phyloP scores from a whole-genome alignment of 805 yeast species.

The Sugiyamaella lignohabitans region DNA sequence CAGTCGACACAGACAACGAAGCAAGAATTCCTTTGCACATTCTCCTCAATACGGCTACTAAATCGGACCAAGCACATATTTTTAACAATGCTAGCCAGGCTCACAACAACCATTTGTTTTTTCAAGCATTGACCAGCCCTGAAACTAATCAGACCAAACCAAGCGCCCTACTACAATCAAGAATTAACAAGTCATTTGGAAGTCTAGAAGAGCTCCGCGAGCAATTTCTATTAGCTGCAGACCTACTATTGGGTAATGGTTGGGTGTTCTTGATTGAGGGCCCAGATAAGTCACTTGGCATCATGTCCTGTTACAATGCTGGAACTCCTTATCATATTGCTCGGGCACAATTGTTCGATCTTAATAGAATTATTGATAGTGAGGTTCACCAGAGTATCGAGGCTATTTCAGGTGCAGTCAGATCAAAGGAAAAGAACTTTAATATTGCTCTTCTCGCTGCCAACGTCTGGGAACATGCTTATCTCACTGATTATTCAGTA shows the following conservation, averaged over 20 bases:
- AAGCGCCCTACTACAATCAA: slow-evolving; percentile 26
- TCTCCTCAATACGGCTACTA: slow-evolving; percentile 52
- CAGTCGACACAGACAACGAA: slow-evolving; percentile 77
- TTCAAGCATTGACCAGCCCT: slow-evolving; percentile 47
- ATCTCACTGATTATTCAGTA: slow-evolving; percentile 75
- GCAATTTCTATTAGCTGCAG: slow-evolving; percentile 60
- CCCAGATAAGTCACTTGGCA: slow-evolving; percentile 43
- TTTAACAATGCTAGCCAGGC: slow-evolving; percentile 88
- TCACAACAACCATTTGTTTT: slow-evolving; percentile 85
- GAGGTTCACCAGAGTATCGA: slow-evolving; percentile 45
- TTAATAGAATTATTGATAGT: slow-evolving; percentile 62
- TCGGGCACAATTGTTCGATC: slow-evolving; percentile 60
- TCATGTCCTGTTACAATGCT: slow-evolving; percentile 80
- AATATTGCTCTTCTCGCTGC: slow-evolving; percentile 66
- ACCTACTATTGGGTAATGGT: slow-evolving; percentile 80
- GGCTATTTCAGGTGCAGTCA: slow-evolving; percentile 38
- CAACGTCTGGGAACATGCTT: slow-evolving; percentile 89
- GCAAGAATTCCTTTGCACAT: slow-evolving; percentile 69
- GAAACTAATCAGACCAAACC: slow-evolving; percentile 26
- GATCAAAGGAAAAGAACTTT: slow-evolving; percentile 24
- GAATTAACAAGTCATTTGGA: slow-evolving; percentile 63
- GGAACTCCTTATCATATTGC: slow-evolving; percentile 70
- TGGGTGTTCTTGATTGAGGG: slow-evolving; percentile 80
- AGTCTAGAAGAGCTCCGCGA: slow-evolving; percentile 69
- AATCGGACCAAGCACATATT: slow-evolving; percentile 57